These are phyloP conservation scores for Kurtzmaniella quercitrusa DNA, from an alignment of 1,139 yeast genomes.

Conservation along the genomic window DNA sequence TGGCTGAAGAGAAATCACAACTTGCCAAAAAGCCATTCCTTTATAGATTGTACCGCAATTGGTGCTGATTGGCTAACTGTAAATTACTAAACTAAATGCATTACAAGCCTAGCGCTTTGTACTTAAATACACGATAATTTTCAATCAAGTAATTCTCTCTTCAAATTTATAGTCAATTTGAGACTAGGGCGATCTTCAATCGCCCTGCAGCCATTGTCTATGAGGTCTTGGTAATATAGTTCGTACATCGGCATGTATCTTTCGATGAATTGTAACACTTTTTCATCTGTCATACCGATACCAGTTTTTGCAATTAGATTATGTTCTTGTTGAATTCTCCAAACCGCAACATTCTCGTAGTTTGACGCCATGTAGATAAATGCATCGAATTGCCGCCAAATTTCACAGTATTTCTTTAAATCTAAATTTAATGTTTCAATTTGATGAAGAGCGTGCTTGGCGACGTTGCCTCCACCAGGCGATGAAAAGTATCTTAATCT, in stretches of 20 bases:
- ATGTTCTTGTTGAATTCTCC: slow-evolving; percentile 89
- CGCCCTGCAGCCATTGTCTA: slow-evolving; percentile 17
- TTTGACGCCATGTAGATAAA: slow-evolving; percentile 60
- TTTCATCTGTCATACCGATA: slow-evolving; percentile 72
- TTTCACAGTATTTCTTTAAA: slow-evolving; percentile 43
- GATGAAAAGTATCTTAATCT: slow-evolving; percentile 19
- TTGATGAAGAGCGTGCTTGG: slow-evolving; percentile 22
- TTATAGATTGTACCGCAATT: slow-evolving; percentile 24
- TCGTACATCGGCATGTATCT: slow-evolving; percentile 86
- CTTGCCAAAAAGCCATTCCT: slow-evolving; percentile 28
- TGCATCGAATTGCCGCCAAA: slow-evolving; percentile 59
- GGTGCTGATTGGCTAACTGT: slow-evolving; percentile 21
- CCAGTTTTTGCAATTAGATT: slow-evolving; percentile 52
- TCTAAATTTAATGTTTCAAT: slow-evolving; percentile 45
- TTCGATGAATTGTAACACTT: slow-evolving; percentile 65
- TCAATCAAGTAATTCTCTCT: slow-evolving; percentile 1
- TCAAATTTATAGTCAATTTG: slow-evolving; percentile 1
- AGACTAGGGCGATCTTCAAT: slow-evolving; percentile 9
- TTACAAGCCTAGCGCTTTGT: not conserved
- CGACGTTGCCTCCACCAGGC: slow-evolving; percentile 17
- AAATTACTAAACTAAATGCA: not conserved
- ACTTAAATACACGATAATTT: not conserved
- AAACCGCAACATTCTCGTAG: slow-evolving; percentile 58
- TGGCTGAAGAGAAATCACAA: slow-evolving; percentile 36
- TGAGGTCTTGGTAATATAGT: slow-evolving; percentile 54